Conservation (phyloP, 768 basidiomycete genomes). For the Chalciporus piperatus region DNA sequence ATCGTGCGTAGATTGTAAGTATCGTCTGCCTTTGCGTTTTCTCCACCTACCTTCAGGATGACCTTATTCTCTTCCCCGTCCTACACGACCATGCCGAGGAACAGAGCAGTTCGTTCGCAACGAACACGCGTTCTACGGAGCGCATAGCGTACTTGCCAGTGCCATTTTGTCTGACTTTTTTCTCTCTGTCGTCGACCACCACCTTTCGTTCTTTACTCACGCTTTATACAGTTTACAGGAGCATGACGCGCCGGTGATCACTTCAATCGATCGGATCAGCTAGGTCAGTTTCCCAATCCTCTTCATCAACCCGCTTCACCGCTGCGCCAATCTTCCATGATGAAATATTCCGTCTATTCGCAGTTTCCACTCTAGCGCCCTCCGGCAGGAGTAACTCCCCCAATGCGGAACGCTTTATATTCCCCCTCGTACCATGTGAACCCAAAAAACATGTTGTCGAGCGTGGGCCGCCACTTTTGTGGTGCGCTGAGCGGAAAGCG, state of each 20-base stretch:
- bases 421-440: conserved; percentile 69
- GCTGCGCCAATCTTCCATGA: conserved; percentile 34
- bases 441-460: conserved; percentile 56
- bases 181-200: not conserved
- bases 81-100: conserved; percentile 86
- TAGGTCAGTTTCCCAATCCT: not conserved
- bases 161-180: conserved; percentile 72
- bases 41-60: conserved; percentile 53
- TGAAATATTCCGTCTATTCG: conserved; percentile 74
- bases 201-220: conserved; percentile 12
- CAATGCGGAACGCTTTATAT: conserved; percentile 65
- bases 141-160: conserved; percentile 85
- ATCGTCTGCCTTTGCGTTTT: not conserved
- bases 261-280: too few species aligned
- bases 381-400: conserved; percentile 66
- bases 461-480: conserved; percentile 59
- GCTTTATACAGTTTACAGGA: not conserved
- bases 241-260: too few species aligned
- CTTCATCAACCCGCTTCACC: not conserved
- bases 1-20: conserved; percentile 14
- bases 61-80: conserved; percentile 90
- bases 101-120: conserved; percentile 79
- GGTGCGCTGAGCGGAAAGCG: conserved; percentile 72
- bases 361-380: conserved; percentile 83
- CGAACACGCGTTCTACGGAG: conserved; percentile 57